Evolutionary conservation across 2,329 filamentous ascomycete species (phyloP).

Genomic region (Diaporthe humulicola): DNA sequence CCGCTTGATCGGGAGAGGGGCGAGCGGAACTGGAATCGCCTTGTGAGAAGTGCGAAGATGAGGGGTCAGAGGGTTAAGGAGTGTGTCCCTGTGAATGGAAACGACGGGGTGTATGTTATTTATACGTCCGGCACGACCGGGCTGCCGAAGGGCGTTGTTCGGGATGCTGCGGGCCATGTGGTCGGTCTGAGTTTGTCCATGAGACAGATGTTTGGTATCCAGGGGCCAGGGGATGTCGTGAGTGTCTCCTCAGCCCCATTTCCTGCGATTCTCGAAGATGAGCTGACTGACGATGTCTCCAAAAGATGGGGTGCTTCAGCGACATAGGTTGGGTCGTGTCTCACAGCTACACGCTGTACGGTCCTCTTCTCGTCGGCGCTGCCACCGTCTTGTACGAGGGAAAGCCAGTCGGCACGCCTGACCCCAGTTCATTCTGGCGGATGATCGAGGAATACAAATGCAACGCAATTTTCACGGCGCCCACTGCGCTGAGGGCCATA

Average conservation of each 20-base stretch:
- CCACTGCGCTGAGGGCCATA: conserved; percentile 88
- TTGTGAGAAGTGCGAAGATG: conserved; percentile 78
- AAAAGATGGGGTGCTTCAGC: conserved; percentile 54
- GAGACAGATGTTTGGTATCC: conserved; percentile 84
- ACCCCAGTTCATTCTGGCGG: conserved; percentile 90
- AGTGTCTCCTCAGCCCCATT: conserved; percentile 59
- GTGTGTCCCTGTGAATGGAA: conserved; percentile 83
- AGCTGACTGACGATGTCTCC: not conserved
- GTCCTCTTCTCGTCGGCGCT: conserved; percentile 85
- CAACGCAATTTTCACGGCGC: conserved; percentile 87
- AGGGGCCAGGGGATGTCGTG: conserved; percentile 83
- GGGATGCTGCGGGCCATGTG: conserved; percentile 88
- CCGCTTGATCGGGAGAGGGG: conserved; percentile 74
- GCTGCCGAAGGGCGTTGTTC: conserved; percentile 83
- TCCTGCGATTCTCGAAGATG: not conserved
- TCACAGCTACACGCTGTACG: conserved; percentile 85
- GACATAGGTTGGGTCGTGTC: conserved; percentile 96
- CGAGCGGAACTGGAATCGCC: conserved; percentile 83
- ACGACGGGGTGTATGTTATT: conserved; percentile 89
- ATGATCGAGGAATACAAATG: conserved; percentile 88
- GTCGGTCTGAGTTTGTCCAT: conserved; percentile 88
- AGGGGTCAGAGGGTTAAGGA: conserved; percentile 70
- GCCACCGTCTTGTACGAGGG: conserved; percentile 92
- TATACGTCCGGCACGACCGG: conserved; percentile 90
- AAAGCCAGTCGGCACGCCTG: conserved; percentile 91